Conservation (phyloP, 2,329 filamentous ascomycete genomes). For the Monosporascus sp. region DNA sequence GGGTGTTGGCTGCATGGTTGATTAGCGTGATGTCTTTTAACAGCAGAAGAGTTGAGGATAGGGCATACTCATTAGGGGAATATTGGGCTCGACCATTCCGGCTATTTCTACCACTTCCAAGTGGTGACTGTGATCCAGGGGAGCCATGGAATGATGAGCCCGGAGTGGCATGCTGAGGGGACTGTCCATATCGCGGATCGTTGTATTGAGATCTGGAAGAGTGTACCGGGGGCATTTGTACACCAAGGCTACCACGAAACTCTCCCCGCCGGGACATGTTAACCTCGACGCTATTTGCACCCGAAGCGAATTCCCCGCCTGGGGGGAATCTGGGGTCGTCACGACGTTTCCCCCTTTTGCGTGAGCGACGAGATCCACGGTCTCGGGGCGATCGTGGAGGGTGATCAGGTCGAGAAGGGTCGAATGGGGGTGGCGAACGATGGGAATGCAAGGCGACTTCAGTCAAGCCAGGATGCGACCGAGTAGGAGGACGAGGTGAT, state of each 20-base stretch:
- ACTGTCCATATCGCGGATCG: conserved; percentile 35
- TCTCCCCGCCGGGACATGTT: conserved; percentile 35
- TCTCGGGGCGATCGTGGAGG: conserved; percentile 23
- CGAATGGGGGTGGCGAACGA: conserved; percentile 14
- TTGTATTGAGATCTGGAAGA: conserved; percentile 32
- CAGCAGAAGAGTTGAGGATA: background rate
- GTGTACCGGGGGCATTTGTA: conserved; percentile 27
- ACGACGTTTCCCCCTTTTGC: conserved; percentile 32
- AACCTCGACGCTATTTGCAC: conserved; percentile 45
- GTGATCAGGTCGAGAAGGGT: conserved; percentile 18
- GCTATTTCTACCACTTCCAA: conserved; percentile 46
- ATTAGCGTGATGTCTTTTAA: conserved; percentile 15
- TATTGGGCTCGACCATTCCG: conserved; percentile 42
- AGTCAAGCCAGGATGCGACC: conserved; percentile 15
- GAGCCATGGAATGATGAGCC: conserved; percentile 53
- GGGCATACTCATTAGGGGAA: conserved; percentile 28
- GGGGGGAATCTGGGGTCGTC: conserved; percentile 34
- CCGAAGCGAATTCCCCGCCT: conserved; percentile 33
- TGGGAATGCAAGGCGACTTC: conserved; percentile 22
- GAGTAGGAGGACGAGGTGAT: conserved; percentile 17
- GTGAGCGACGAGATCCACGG: conserved; percentile 21
- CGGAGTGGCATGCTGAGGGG: conserved; percentile 52
- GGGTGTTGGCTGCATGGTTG: conserved; percentile 51
- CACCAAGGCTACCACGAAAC: conserved; percentile 34
- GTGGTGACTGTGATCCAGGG: conserved; percentile 55